Conservation (phyloP, 306 rosid genomes). For the Sindora glabra region DNA sequence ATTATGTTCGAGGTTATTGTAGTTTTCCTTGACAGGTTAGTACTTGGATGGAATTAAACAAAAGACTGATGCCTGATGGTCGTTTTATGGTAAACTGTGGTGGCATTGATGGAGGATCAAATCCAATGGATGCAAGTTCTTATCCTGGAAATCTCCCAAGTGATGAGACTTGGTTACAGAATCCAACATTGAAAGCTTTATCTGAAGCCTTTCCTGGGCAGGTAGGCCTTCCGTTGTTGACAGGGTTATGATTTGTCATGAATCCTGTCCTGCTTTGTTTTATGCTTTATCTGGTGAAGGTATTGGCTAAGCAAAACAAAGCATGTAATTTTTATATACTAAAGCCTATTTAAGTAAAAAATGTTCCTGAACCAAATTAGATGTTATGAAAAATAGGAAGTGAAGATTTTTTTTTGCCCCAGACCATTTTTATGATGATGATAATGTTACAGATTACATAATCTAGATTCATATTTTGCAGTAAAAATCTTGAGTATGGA, state of each 20-base stretch:
- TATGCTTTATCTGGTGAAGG: not conserved
- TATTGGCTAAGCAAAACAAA: not conserved
- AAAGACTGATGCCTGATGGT: constrained; percentile 59
- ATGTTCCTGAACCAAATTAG: not conserved
- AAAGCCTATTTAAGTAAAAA: not conserved
- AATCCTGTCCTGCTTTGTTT: not conserved
- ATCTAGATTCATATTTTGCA: too few species aligned
- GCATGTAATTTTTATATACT: not conserved
- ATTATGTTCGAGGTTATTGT: constrained; percentile 1
- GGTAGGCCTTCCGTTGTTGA: constrained; percentile 36
- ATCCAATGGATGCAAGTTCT: constrained; percentile 14
- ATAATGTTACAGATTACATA: too few species aligned
- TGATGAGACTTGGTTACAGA: constrained; percentile 43
- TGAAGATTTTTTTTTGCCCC: too few species aligned
- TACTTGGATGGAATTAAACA: constrained; percentile 62
- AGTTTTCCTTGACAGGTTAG: constrained; percentile 31
- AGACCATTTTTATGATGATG: too few species aligned
- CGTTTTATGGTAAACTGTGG: constrained; percentile 94
- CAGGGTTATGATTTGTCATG: not conserved
- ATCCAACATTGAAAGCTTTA: constrained; percentile 53
- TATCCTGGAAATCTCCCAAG: constrained; percentile 22
- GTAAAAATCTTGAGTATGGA: too few species aligned
- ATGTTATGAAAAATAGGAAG: not conserved
- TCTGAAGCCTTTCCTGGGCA: constrained; percentile 73
- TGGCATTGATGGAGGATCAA: constrained; percentile 47